Conservation (phyloP, 805 yeast genomes). For the Debaryomyces castellii region DNA sequence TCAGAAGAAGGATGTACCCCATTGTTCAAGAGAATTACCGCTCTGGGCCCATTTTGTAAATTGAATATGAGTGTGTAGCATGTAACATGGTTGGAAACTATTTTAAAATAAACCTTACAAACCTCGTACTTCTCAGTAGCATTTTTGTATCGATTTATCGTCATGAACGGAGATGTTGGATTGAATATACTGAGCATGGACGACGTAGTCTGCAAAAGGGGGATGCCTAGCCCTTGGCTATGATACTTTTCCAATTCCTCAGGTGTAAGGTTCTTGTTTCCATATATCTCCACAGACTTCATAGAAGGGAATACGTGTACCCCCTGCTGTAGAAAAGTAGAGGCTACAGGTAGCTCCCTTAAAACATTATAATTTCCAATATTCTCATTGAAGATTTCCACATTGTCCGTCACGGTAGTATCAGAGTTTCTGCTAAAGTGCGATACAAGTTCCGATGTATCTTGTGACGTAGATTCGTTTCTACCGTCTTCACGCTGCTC, state of each 20-base stretch:
- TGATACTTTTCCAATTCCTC: slow-evolving; percentile 5
- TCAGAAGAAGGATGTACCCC: slow-evolving; percentile 31
- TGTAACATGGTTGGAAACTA: slow-evolving; percentile 25
- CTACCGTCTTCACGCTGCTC: not conserved
- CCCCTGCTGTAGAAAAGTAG: slow-evolving; percentile 19
- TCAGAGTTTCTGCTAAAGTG: slow-evolving; percentile 14
- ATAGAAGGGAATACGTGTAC: slow-evolving; percentile 14
- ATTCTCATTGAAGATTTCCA: slow-evolving; percentile 13
- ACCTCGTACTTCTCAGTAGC: slow-evolving; percentile 16
- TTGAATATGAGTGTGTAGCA: slow-evolving; percentile 26
- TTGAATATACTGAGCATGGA: slow-evolving; percentile 24
- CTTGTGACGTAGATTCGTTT: not conserved
- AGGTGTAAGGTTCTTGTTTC: slow-evolving; percentile 1
- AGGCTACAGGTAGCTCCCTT: slow-evolving; percentile 16
- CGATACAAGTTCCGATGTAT: slow-evolving; percentile 10
- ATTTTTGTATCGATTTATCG: slow-evolving; percentile 13
- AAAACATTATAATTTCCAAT: slow-evolving; percentile 8
- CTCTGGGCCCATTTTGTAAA: slow-evolving; percentile 6
- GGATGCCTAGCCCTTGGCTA: slow-evolving; percentile 6
- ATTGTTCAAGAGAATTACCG: slow-evolving; percentile 24
- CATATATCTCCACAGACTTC: slow-evolving; percentile 9
- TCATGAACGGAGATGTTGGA: slow-evolving; percentile 29
- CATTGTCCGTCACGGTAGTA: slow-evolving; percentile 17
- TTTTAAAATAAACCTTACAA: slow-evolving; percentile 30
- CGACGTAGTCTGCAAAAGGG: slow-evolving; percentile 19